Evolutionary conservation across 331 rosid genomes (phyloP).

Genomic region (Rosa hybrid): DNA sequence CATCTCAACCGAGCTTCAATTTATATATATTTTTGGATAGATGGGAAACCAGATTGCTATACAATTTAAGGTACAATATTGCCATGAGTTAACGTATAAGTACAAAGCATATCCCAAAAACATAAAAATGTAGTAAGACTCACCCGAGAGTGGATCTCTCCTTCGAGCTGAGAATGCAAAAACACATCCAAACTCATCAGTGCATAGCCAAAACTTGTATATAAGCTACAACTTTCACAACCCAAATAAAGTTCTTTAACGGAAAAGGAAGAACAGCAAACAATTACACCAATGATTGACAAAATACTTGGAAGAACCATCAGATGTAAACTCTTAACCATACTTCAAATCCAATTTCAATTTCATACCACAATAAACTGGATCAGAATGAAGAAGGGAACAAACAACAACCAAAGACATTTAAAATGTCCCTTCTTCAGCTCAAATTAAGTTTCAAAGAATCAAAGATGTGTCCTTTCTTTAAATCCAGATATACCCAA

Average conservation of each 20-base stretch:
- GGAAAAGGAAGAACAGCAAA: background rate
- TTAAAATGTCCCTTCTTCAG: background rate
- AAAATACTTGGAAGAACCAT: background rate
- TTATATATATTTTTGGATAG: too few species aligned
- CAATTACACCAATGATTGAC: background rate
- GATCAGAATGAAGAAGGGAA: background rate
- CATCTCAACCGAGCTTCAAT: too few species aligned
- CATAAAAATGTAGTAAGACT: constrained; percentile 25
- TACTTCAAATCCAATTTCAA: constrained; percentile 2
- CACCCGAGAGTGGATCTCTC: constrained; percentile 99
- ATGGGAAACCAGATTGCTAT: too few species aligned
- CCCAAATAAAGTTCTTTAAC: too few species aligned
- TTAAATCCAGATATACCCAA: background rate
- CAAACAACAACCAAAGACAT: background rate
- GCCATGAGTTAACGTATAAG: background rate
- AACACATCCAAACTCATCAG: constrained; percentile 5
- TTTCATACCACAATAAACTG: background rate
- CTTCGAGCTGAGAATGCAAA: constrained; percentile 86
- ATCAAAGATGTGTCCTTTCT: background rate
- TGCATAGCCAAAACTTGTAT: background rate
- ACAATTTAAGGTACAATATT: background rate
- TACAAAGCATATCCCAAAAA: background rate
- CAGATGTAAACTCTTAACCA: background rate
- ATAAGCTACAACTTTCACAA: background rate
- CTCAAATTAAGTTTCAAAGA: background rate